Evolutionary conservation across 176 grass and related monocot species (phyloP).

Genomic region (Eleusine indica): DNA sequence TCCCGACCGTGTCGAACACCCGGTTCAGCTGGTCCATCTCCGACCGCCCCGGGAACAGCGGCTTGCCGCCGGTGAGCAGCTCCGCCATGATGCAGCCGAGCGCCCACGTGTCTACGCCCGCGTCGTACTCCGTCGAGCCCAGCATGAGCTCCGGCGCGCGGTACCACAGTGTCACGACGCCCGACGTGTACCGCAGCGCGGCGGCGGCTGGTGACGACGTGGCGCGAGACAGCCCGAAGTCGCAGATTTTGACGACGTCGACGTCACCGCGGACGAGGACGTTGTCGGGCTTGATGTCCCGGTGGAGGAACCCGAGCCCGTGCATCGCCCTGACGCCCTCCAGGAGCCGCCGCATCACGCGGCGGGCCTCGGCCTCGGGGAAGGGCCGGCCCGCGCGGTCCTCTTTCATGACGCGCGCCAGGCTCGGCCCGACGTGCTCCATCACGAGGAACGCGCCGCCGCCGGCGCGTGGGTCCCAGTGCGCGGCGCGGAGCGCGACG

Average conservation of each 20-base stretch:
- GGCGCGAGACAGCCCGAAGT: conserved; percentile 32
- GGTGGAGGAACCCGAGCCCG: conserved; percentile 30
- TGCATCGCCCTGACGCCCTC: conserved; percentile 21
- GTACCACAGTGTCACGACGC: conserved; percentile 18
- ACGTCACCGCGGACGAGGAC: background rate
- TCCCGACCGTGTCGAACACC: conserved; percentile 28
- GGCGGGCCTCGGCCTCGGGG: conserved; percentile 2
- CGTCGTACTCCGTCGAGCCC: background rate
- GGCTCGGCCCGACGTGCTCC: conserved; percentile 26
- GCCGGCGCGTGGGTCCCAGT: background rate
- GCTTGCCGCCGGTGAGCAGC: conserved; percentile 18
- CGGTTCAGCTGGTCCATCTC: conserved; percentile 39
- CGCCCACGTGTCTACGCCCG: conserved; percentile 21
- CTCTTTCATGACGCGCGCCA: background rate
- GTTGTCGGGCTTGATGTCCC: conserved; percentile 45
- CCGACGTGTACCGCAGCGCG: background rate
- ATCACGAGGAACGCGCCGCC: conserved; percentile 5
- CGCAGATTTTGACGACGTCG: conserved; percentile 41
- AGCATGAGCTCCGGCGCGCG: conserved; percentile 37
- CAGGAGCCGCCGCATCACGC: conserved; percentile 23
- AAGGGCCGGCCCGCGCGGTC: background rate
- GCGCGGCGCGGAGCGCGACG: background rate
- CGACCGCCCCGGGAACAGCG: conserved; percentile 13
- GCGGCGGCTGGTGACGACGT: accelerated
- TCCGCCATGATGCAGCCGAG: conserved; percentile 36